phyloP scores from a whole-genome alignment of 176 grass and related monocot species.

The Carex kokanica region DNA sequence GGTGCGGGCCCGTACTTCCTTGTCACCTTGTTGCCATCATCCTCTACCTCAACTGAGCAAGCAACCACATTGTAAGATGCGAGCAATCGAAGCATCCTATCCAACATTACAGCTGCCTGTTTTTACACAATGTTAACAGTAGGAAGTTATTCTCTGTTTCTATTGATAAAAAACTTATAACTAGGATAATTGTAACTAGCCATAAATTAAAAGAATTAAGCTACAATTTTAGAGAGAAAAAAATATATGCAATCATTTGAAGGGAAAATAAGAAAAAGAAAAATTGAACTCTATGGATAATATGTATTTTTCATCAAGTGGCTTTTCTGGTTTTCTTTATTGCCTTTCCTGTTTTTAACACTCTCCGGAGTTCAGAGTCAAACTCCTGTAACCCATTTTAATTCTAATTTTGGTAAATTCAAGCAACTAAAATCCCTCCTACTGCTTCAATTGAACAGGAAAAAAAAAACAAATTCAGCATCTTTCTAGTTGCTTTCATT shows the following conservation, averaged over 20 bases:
- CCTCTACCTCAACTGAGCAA: conserved; percentile 40
- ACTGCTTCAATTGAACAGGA: neutral
- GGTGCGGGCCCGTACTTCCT: conserved; percentile 44
- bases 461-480: neutral
- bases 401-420: neutral
- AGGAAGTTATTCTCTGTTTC: neutral
- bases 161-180: neutral
- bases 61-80: conserved; percentile 57
- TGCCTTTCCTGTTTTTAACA: neutral
- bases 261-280: neutral
- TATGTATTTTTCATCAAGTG: neutral
- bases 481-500: neutral
- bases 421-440: neutral
- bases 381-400: neutral
- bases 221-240: neutral
- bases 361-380: neutral
- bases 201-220: neutral
- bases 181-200: neutral
- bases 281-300: neutral
- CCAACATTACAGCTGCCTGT: conserved; percentile 62
- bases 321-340: neutral
- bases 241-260: neutral
- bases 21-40: conserved; percentile 36
- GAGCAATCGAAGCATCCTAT: conserved; percentile 82
- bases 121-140: neutral